Evolutionary conservation across 805 yeast species (phyloP), one percentile per base, ranked within the genome.

Genomic region (Ogataea nakhonphanomensis): DNA sequence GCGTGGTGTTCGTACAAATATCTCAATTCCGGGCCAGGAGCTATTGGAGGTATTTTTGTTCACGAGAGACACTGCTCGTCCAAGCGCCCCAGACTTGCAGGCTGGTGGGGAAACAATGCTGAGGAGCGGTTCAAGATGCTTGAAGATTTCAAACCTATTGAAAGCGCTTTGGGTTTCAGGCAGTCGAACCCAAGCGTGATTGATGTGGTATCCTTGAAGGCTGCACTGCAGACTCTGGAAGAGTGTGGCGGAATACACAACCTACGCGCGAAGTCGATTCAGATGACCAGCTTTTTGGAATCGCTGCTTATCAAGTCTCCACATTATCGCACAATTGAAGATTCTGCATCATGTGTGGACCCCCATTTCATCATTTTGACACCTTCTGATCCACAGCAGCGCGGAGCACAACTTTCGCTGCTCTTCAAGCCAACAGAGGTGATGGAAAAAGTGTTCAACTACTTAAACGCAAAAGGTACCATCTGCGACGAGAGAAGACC

Each of bases 101-200:
- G 98, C 1, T 90, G 98, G 98, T 90, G 97, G 96, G 97, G 96
- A 1, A 90, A 88, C 56, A 79, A 83, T 50, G 67, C 81, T 0
- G 51, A 54, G 2, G 77, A 77, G 25, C 65, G 98, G 46, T 90
- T 90, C 61, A 70, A 79, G 53, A 90, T 90, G 98, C 55, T 74
- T 41, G 90, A 82, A 54, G 53, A 69, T 22, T 90, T 87, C 52
- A 81, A 81, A 39, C 95, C 96, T 0, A 84, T 85, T 21, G 66
- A 71, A n/a, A 83, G 93, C 25, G 98, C 97, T 1, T 68, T 85
- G 17, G 95, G 95, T 0, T 90, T 81, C 62, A 72, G 95, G 52
- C 95, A 88, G 65, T 84, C 95, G 12, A 90, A 90, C 64, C 96
- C 96, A 2, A 81, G 89, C 47, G 95, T 90, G 8, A 61, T 88